phyloP scores from a whole-genome alignment of 2,329 filamentous ascomycete genomes.

The Aspergillus oerlinghausenensis region DNA sequence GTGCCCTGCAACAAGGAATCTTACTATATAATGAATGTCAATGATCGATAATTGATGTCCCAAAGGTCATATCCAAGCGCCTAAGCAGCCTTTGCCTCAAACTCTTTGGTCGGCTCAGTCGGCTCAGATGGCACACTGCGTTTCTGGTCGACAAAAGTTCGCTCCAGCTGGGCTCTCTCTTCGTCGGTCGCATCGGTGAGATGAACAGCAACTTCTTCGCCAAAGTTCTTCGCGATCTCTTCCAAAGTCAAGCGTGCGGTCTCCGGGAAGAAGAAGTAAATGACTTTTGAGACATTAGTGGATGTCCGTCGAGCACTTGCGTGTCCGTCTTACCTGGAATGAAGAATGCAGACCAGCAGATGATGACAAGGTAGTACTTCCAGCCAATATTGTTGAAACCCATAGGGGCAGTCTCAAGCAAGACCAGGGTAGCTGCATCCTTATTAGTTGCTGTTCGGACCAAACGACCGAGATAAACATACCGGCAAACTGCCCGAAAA shows the following conservation, averaged over 20 bases:
- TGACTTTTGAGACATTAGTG: conserved; percentile 26
- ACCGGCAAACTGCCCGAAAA: conserved; percentile 48
- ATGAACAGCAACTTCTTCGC: conserved; percentile 48
- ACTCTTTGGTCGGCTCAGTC: not conserved
- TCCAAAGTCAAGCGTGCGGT: conserved; percentile 43
- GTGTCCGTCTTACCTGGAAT: conserved; percentile 29
- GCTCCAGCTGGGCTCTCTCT: conserved; percentile 22
- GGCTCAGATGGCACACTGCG: not conserved
- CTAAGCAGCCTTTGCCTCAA: not conserved
- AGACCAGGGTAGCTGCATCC: conserved; percentile 40
- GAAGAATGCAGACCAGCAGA: conserved; percentile 41
- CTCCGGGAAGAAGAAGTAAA: conserved; percentile 45
- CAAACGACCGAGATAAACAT: conserved; percentile 1
- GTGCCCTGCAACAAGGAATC: not conserved
- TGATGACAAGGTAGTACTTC: conserved; percentile 50
- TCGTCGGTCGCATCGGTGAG: conserved; percentile 43
- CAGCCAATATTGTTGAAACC: conserved; percentile 44
- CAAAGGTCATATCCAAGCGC: not conserved
- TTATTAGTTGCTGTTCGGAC: not conserved
- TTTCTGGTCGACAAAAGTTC: conserved; percentile 1
- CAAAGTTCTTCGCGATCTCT: conserved; percentile 45
- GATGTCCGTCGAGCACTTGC: not conserved
- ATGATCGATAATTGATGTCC: not conserved
- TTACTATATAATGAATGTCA: not conserved
- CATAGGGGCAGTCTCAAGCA: conserved; percentile 45